phyloP scores from a whole-genome alignment of 2,329 filamentous ascomycete genomes.

The Periglandula ipomoeae region DNA sequence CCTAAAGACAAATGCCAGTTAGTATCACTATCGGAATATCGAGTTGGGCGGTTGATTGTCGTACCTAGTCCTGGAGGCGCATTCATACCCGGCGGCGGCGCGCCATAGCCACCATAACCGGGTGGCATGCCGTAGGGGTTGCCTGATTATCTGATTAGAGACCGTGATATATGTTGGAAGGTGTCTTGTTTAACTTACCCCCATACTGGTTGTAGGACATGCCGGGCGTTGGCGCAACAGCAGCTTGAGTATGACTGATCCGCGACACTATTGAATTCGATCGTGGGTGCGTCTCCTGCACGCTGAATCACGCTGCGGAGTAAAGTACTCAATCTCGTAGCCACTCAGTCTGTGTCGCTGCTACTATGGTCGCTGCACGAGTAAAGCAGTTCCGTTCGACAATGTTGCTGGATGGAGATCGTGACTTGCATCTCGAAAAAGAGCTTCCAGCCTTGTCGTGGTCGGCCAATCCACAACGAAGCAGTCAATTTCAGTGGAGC shows the following conservation, averaged over 20 bases:
- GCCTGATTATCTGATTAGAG: slow-evolving; percentile 11
- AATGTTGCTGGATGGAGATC: neutral
- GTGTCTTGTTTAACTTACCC: slow-evolving; percentile 26
- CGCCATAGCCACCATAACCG: slow-evolving; percentile 61
- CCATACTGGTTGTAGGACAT: slow-evolving; percentile 57
- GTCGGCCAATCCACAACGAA: neutral
- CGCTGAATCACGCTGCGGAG: neutral
- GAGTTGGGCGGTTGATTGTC: slow-evolving; percentile 16
- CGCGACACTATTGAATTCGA: neutral
- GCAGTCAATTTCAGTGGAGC: slow-evolving; percentile 2
- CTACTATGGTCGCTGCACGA: neutral
- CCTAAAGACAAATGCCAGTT: slow-evolving; percentile 31
- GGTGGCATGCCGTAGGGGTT: slow-evolving; percentile 67
- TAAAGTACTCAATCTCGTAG: neutral
- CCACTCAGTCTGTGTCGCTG: neutral
- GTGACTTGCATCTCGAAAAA: neutral
- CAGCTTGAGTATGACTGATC: neutral
- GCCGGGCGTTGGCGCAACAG: slow-evolving; percentile 5
- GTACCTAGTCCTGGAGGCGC: slow-evolving; percentile 77
- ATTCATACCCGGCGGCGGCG: slow-evolving; percentile 57
- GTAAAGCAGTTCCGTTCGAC: neutral
- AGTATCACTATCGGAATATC: slow-evolving; percentile 1
- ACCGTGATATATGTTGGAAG: neutral
- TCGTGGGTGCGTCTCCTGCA: neutral
- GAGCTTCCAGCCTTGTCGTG: slow-evolving; percentile 2